Evolutionary conservation across 495 filamentous ascomycete species (phyloP).

Genomic region (Thozetella sp.): DNA sequence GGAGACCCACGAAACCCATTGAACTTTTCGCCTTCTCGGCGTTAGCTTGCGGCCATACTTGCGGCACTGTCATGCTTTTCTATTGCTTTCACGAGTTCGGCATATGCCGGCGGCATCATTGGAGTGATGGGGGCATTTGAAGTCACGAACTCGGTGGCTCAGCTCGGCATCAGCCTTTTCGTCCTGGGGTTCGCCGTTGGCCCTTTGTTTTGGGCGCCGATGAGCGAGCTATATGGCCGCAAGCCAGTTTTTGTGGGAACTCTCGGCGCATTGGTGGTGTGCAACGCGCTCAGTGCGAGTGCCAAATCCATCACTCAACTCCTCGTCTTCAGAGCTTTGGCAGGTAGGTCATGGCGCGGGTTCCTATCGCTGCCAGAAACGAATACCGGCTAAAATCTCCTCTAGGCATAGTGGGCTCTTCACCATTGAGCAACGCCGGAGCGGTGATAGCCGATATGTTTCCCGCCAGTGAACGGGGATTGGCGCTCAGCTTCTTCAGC

Average conservation of each 20-base stretch:
- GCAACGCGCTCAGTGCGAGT: constrained; percentile 67
- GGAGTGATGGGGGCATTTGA: constrained; percentile 61
- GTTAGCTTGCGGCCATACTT: constrained; percentile 70
- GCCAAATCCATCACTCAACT: constrained; percentile 65
- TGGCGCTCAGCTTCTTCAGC: constrained; percentile 66
- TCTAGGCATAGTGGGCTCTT: too few relatives aligned
- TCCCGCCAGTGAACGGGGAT: constrained; percentile 58
- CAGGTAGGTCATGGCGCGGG: constrained; percentile 77
- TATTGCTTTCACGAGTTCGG: constrained; percentile 76
- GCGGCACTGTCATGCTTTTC: constrained; percentile 71
- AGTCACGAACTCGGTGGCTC: constrained; percentile 62
- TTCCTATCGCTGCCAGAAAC: too few relatives aligned
- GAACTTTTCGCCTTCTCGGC: constrained; percentile 58
- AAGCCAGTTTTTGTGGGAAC: constrained; percentile 69
- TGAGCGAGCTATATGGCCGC: constrained; percentile 71
- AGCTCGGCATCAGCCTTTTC: constrained; percentile 72
- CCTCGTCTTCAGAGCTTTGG: constrained; percentile 76
- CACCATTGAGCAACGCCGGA: constrained; percentile 71
- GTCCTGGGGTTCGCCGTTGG: constrained; percentile 74
- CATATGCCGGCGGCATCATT: constrained; percentile 71
- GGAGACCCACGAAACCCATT: constrained; percentile 74
- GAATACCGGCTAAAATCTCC: too few relatives aligned
- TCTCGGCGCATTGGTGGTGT: constrained; percentile 64
- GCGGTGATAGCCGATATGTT: constrained; percentile 81
- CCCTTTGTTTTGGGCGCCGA: constrained; percentile 66